phyloP scores from a whole-genome alignment of 768 basidiomycete genomes.

The Rhizopogon rudus region DNA sequence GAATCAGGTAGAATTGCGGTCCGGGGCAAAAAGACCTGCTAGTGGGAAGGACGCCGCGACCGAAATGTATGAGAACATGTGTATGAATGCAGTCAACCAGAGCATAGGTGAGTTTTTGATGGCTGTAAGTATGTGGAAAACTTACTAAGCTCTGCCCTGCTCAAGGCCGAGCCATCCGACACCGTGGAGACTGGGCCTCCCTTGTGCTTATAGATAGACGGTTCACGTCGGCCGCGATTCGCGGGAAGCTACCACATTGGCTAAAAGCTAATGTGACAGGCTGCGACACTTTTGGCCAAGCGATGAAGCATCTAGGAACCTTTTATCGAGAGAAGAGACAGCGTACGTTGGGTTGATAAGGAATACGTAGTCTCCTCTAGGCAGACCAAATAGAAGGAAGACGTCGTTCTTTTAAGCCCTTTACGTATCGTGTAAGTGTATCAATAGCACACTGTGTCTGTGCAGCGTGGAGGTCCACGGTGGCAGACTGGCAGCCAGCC shows the following conservation, averaged over 20 bases:
- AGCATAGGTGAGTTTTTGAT: constrained; percentile 64
- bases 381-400: too few species aligned
- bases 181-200: constrained; percentile 87
- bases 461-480: too few species aligned
- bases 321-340: constrained; percentile 63
- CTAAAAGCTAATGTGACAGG: constrained; percentile 60
- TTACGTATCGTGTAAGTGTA: too few species aligned
- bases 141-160: not conserved
- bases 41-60: constrained; percentile 63
- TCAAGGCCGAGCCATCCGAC: constrained; percentile 88
- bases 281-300: constrained; percentile 65
- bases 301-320: constrained; percentile 57
- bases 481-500: too few species aligned
- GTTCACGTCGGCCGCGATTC: constrained; percentile 65
- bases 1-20: constrained; percentile 48
- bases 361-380: not conserved
- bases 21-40: constrained; percentile 25
- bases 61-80: constrained; percentile 88
- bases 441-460: too few species aligned
- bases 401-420: too few species aligned
- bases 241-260: constrained; percentile 86
- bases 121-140: not conserved
- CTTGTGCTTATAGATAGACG: constrained; percentile 84
- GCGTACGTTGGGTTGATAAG: not conserved
- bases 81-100: constrained; percentile 95